phyloP scores from a whole-genome alignment of 345 rosid species.

The Melaleuca quinquenervia region DNA sequence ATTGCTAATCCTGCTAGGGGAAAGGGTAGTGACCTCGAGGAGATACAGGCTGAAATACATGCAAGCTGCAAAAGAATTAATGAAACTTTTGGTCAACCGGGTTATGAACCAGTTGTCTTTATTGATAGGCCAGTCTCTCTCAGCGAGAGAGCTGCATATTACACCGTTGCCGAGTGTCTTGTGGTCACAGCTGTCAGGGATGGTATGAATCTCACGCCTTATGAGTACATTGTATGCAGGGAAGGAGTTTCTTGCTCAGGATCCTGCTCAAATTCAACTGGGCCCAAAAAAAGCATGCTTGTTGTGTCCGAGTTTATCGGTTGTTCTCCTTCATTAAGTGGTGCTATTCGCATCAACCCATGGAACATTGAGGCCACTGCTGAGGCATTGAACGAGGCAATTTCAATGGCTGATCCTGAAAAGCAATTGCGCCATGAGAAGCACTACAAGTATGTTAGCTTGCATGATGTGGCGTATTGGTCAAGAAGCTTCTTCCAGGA shows the following conservation, averaged over 20 bases:
- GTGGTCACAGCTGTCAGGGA: constrained; percentile 77
- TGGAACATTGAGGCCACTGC: constrained; percentile 66
- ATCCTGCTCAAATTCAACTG: constrained; percentile 18
- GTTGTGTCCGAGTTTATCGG: constrained; percentile 79
- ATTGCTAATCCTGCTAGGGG: constrained; percentile 69
- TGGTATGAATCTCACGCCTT: constrained; percentile 77
- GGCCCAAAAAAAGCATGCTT: constrained; percentile 58
- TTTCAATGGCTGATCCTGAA: constrained; percentile 49
- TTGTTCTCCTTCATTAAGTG: constrained; percentile 77
- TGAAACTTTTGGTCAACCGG: constrained; percentile 43
- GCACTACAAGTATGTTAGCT: constrained; percentile 72
- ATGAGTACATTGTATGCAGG: constrained; percentile 60
- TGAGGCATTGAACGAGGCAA: constrained; percentile 70
- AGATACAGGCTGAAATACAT: constrained; percentile 47
- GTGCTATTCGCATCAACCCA: constrained; percentile 67
- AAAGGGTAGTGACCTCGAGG: constrained; percentile 57
- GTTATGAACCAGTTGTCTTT: constrained; percentile 59
- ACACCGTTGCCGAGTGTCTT: constrained; percentile 58
- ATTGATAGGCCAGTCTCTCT: constrained; percentile 53
- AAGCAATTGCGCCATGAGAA: constrained; percentile 87
- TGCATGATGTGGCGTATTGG: constrained; percentile 77
- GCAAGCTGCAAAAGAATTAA: constrained; percentile 56
- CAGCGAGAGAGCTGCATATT: constrained; percentile 57
- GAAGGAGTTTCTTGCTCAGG: constrained; percentile 43
- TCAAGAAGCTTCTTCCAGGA: constrained; percentile 64